A percentile compares a stretch with the other conserved stretches of the same genome.
Evolutionary conservation across 495 filamentous ascomycete genomes (phyloP).

Genomic region (Podospora bellae-mahoneyi): DNA sequence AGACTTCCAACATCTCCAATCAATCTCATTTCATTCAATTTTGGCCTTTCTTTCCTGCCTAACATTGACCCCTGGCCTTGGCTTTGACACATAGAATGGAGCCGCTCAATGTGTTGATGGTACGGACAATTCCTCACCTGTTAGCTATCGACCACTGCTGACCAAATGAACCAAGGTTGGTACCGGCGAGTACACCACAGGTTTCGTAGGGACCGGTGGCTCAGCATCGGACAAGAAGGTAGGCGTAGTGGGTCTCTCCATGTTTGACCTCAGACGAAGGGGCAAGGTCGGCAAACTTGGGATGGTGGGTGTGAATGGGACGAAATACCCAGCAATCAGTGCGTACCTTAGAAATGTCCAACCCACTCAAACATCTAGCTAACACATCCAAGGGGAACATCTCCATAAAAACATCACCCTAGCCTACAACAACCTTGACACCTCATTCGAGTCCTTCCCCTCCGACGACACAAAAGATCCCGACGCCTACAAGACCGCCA

Average conservation of each 20-base stretch:
- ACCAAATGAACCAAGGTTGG: conserved; percentile 54
- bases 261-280: conserved; percentile 85
- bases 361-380: neutral
- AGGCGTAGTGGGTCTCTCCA: conserved; percentile 82
- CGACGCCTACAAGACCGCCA: conserved; percentile 83
- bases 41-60: neutral
- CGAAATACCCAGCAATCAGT: conserved; percentile 89
- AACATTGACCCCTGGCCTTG: neutral
- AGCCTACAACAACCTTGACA: conserved; percentile 84
- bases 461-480: conserved; percentile 67
- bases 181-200: conserved; percentile 95
- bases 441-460: conserved; percentile 77
- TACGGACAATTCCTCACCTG: conserved; percentile 32
- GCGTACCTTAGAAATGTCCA: conserved; percentile 29
- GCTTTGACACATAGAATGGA: conserved; percentile 51
- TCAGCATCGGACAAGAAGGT: conserved; percentile 89
- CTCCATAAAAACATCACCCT: conserved; percentile 82
- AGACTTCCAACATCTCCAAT: neutral
- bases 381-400: conserved; percentile 61
- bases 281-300: conserved; percentile 81
- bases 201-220: conserved; percentile 73
- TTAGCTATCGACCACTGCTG: conserved; percentile 19
- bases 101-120: conserved; percentile 86
- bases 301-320: conserved; percentile 87
- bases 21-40: neutral